Percentiles rank a stretch among this genome's conserved stretches.
Conservation (phyloP, 2,329 filamentous ascomycete genomes). For the Aspergillus sp. region DNA sequence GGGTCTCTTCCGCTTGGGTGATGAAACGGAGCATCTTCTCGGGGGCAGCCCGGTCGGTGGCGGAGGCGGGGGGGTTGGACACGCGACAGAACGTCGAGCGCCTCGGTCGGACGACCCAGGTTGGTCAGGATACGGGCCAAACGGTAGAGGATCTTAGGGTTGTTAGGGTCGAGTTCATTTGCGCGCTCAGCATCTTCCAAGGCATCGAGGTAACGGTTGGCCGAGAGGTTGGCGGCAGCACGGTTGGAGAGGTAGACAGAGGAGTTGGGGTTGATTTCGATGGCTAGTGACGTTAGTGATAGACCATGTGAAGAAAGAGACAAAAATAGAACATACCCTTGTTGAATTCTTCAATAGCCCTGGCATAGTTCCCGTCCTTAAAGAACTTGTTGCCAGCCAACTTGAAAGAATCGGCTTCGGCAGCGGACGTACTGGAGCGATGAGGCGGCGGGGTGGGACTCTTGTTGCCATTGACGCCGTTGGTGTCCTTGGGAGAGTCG, state of each 20-base stretch:
- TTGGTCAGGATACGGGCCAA: slow-evolving; percentile 86
- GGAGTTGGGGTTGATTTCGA: slow-evolving; percentile 79
- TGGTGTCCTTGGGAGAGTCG: slow-evolving; percentile 56
- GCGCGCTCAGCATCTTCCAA: slow-evolving; percentile 82
- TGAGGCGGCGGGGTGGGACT: slow-evolving; percentile 46
- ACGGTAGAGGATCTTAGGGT: slow-evolving; percentile 81
- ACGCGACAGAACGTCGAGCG: slow-evolving; percentile 72
- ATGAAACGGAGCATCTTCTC: slow-evolving; percentile 81
- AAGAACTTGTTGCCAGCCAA: slow-evolving; percentile 92
- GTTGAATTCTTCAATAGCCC: slow-evolving; percentile 87
- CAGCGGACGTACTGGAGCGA: slow-evolving; percentile 47
- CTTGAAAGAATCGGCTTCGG: slow-evolving; percentile 90
- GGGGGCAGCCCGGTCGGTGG: slow-evolving; percentile 80
- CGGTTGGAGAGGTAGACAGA: slow-evolving; percentile 92
- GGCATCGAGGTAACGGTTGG: slow-evolving; percentile 71
- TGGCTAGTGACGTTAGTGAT: slow-evolving; percentile 52
- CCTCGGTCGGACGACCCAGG: slow-evolving; percentile 81
- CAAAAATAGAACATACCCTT: slow-evolving; percentile 62
- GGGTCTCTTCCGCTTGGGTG: slow-evolving; percentile 69
- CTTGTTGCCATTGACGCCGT: slow-evolving; percentile 32
- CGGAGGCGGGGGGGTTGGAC: slow-evolving; percentile 74
- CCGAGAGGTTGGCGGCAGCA: slow-evolving; percentile 89
- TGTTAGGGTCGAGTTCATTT: slow-evolving; percentile 76
- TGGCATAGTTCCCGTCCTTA: slow-evolving; percentile 85
- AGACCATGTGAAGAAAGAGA: not conserved